phyloP scores from a whole-genome alignment of 257 asterid species.

The Cynanchum wilfordii region DNA sequence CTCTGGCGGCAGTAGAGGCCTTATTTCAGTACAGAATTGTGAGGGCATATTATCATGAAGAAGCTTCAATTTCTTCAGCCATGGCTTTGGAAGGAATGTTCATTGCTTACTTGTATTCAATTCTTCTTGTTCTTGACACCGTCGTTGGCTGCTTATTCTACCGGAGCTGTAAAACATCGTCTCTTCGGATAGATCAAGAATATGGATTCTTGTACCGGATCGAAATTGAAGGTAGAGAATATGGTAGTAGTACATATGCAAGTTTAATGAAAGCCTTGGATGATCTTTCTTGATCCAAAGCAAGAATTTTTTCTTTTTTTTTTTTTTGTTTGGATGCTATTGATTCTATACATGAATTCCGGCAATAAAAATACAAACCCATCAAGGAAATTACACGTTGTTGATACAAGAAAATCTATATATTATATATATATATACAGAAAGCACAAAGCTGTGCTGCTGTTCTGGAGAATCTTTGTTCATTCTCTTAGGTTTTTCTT shows the following conservation, averaged over 20 bases:
- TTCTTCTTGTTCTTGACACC: constrained; percentile 59
- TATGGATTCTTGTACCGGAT: constrained; percentile 13
- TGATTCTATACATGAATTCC: constrained; percentile 7
- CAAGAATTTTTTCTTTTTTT: neutral
- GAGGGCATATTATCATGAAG: constrained; percentile 22
- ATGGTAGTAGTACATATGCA: constrained; percentile 10
- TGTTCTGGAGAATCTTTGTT: neutral
- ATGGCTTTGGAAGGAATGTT: constrained; percentile 51
- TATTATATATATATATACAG: neutral
- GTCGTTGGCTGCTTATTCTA: constrained; percentile 46
- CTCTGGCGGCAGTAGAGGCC: constrained; percentile 52
- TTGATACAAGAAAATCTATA: constrained; percentile 9
- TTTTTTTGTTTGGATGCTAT: neutral
- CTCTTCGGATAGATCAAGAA: constrained; percentile 19
- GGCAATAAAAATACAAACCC: constrained; percentile 2
- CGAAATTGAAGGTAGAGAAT: constrained; percentile 26
- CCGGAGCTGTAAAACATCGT: constrained; percentile 31
- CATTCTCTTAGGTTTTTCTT: neutral
- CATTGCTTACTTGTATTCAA: constrained; percentile 52
- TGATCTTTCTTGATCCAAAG: constrained; percentile 19
- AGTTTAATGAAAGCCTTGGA: constrained; percentile 25
- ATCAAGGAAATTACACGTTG: neutral
- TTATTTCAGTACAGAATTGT: constrained; percentile 58
- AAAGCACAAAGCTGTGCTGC: neutral
- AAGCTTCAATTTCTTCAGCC: constrained; percentile 10